Evolutionary conservation across 225 moss, liverwort and hornwort genomes (phyloP).

Genomic region (Marchantia polymorpha): DNA sequence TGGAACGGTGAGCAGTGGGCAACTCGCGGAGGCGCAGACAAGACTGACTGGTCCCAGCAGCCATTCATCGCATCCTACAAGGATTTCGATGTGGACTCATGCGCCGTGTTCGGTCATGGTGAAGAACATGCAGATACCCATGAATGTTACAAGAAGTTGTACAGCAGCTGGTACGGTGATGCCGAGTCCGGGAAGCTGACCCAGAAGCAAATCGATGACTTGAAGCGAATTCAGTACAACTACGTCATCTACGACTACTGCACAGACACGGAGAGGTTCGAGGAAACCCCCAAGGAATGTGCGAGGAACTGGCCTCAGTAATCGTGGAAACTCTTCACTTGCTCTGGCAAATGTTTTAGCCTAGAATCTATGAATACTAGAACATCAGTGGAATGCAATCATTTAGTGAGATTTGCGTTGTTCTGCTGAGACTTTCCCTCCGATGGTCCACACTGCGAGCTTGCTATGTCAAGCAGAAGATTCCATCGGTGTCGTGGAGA

Average conservation of each 20-base stretch:
- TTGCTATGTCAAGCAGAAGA: no score
- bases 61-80: slow-evolving; percentile 59
- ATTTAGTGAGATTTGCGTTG: no score
- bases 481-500: no score
- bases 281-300: slow-evolving; percentile 41
- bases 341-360: no score
- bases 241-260: slow-evolving; percentile 54
- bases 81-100: slow-evolving; percentile 50
- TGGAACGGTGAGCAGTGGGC: slow-evolving; percentile 70
- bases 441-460: no score
- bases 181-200: neutral
- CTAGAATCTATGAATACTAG: no score
- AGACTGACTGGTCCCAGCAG: slow-evolving; percentile 50
- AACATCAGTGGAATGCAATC: no score
- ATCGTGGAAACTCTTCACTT: no score
- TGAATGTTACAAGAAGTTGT: slow-evolving; percentile 16
- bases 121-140: neutral
- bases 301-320: slow-evolving; percentile 20
- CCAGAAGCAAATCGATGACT: neutral
- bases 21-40: slow-evolving; percentile 55
- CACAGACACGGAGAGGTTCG: slow-evolving; percentile 38
- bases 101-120: neutral
- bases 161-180: neutral
- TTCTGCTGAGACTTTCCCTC: no score
- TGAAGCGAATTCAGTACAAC: slow-evolving; percentile 14